Conservation (phyloP, 257 asterid genomes). For the Vinca minor region DNA sequence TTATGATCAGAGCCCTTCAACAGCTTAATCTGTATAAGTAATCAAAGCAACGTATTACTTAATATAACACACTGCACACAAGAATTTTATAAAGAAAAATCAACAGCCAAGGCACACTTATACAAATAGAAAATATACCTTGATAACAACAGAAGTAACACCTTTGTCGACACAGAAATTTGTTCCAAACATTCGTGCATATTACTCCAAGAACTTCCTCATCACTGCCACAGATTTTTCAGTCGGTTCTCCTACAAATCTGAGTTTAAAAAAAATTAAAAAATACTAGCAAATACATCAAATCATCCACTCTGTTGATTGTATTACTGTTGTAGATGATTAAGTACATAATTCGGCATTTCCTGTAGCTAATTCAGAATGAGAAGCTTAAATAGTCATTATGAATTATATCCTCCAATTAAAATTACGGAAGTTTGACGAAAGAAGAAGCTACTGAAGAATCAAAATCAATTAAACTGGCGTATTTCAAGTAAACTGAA, state of each 20-base stretch:
- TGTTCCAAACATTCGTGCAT: slow-evolving; percentile 77
- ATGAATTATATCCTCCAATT: not conserved
- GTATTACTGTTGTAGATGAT: not conserved
- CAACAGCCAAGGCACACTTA: not conserved
- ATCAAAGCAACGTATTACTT: not conserved
- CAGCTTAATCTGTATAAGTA: not conserved
- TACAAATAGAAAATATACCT: slow-evolving; percentile 34
- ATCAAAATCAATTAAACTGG: not conserved
- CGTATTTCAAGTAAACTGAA: not conserved
- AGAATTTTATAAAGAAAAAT: not conserved
- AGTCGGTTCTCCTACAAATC: slow-evolving; percentile 63
- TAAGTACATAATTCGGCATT: not conserved
- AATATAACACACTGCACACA: not conserved
- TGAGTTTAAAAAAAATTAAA: not conserved
- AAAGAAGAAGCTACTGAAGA: not conserved
- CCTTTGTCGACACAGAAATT: slow-evolving; percentile 89
- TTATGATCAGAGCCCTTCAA: not conserved
- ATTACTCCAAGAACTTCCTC: slow-evolving; percentile 99
- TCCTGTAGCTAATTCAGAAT: too few species aligned
- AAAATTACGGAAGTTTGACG: not conserved
- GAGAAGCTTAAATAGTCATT: not conserved
- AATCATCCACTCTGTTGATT: not conserved
- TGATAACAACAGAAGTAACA: slow-evolving; percentile 83
- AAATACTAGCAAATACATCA: not conserved
- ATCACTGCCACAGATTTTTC: slow-evolving; percentile 86